Base-by-base conservation (phyloP, 352 stramenopile genomes). In the Pythium utonaiense region DNA sequence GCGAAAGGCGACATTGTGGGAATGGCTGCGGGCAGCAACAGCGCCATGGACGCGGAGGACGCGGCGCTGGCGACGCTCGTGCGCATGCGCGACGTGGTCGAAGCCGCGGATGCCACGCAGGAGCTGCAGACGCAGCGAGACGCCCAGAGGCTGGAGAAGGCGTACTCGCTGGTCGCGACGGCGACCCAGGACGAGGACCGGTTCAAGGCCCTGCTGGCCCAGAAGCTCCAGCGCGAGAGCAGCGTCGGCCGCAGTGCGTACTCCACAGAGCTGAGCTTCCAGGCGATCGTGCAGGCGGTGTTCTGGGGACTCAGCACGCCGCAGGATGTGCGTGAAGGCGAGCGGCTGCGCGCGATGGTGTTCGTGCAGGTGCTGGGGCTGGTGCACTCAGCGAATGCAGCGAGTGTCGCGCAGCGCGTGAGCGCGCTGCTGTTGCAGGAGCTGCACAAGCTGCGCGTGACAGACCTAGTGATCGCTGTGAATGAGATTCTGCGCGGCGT, bases 401-500 rank as follows among this genome's bases (percentile, higher is more conserved):
- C 68, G 2, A 64, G 42, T 14, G 53, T 64, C n/a, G 60, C 72
- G 14, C 65, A 62, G 3, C 30, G 59, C 3, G 49, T 67, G 17
- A 55, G 66, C 9, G 51, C 63, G 7, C 54, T 71, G 22, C 49
- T 80, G 36, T 42, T 80, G 19, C 61, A 72, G 25, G 66, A 80
- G 24, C 60, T 83, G 38, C 74, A 80, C 34, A 64, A 71, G 12
- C 24, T 83, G n/a, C 51, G 57, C 13, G 36, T 72, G 8, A 36
- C 8, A 2, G 74, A 78, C 42, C 42, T 82, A 13, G 68, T 61
- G 17, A 6, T 28, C 8, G 50, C 67, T 10, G 53, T 78, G n/a
- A 68, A 57, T 27, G 74, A 82, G 45, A 41, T 82, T 0, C 24
- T 80, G 28, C 69, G 69, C 9, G 74, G 74, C 12, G 45, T 80